These are phyloP conservation scores for Epichloe amarillans DNA, from an alignment of 2,329 filamentous ascomycete species.

Conservation along the genomic window DNA sequence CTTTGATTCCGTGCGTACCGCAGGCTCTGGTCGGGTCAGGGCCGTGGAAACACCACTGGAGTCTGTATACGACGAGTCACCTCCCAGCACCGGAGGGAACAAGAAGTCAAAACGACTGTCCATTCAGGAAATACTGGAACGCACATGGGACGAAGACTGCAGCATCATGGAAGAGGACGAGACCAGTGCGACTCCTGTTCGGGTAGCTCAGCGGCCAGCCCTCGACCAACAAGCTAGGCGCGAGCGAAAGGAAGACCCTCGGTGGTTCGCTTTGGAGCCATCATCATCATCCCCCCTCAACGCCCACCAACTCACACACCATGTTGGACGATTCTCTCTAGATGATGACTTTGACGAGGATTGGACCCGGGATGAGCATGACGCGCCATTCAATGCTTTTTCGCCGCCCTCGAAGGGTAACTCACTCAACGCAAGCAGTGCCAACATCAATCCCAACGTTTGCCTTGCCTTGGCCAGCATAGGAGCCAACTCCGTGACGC, in stretches of 20 bases:
- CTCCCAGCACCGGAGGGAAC: slow-evolving; percentile 42
- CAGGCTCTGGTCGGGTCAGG: slow-evolving; percentile 51
- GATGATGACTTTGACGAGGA: slow-evolving; percentile 52
- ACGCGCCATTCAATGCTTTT: slow-evolving; percentile 39
- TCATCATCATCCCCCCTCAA: slow-evolving; percentile 6
- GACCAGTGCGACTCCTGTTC: slow-evolving; percentile 36
- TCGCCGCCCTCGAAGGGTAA: slow-evolving; percentile 40
- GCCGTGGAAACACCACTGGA: slow-evolving; percentile 60
- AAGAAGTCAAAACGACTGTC: slow-evolving; percentile 41
- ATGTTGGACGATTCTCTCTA: slow-evolving; percentile 39
- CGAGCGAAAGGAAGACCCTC: slow-evolving; percentile 1
- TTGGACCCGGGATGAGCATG: slow-evolving; percentile 42
- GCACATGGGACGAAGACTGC: slow-evolving; percentile 39
- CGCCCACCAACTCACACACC: slow-evolving; percentile 11
- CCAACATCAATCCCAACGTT: slow-evolving; percentile 35
- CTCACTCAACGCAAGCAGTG: slow-evolving; percentile 38
- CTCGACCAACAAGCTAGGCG: slow-evolving; percentile 4
- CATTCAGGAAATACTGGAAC: slow-evolving; percentile 45
- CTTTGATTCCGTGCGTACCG: slow-evolving; percentile 64
- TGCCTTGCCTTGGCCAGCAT: slow-evolving; percentile 40
- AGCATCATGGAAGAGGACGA: slow-evolving; percentile 53
- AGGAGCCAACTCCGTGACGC: slow-evolving; percentile 29
- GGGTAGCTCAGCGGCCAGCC: slow-evolving; percentile 20
- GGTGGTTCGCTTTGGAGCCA: not conserved
- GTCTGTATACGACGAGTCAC: slow-evolving; percentile 71